phyloP scores from a whole-genome alignment of 176 grass and related monocot species.

The Avena sativa region DNA sequence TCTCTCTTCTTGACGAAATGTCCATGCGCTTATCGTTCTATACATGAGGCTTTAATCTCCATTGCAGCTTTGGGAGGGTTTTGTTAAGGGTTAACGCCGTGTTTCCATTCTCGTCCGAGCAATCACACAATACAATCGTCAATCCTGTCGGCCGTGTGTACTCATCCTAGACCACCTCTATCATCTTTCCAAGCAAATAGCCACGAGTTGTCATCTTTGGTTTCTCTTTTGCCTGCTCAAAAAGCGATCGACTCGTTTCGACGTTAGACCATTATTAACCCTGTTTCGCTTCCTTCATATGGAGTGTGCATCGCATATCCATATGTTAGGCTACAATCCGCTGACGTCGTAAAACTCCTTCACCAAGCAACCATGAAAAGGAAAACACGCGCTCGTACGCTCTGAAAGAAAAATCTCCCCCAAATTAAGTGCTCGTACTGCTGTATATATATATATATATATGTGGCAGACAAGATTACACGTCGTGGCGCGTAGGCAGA shows the following conservation, averaged over 20 bases:
- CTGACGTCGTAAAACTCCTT: not conserved
- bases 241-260: not conserved
- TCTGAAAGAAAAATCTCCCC: not conserved
- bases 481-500: conserved; percentile 11
- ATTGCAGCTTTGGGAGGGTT: too few species aligned
- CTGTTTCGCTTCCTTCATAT: not conserved
- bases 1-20: too few species aligned
- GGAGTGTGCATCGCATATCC: not conserved
- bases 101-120: too few species aligned
- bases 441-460: too few species aligned
- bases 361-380: not conserved
- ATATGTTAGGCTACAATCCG: not conserved
- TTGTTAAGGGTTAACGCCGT: too few species aligned
- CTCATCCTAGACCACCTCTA: not conserved
- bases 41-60: too few species aligned
- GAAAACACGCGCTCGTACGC: not conserved
- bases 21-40: too few species aligned
- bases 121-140: not conserved
- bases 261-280: not conserved
- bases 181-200: not conserved
- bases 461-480: conserved; percentile 28
- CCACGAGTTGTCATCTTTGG: not conserved
- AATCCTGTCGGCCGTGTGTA: not conserved
- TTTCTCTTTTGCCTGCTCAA: not conserved
- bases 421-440: not conserved